phyloP scores from a whole-genome alignment of 257 asterid genomes.

The Nemophila menziesii region DNA sequence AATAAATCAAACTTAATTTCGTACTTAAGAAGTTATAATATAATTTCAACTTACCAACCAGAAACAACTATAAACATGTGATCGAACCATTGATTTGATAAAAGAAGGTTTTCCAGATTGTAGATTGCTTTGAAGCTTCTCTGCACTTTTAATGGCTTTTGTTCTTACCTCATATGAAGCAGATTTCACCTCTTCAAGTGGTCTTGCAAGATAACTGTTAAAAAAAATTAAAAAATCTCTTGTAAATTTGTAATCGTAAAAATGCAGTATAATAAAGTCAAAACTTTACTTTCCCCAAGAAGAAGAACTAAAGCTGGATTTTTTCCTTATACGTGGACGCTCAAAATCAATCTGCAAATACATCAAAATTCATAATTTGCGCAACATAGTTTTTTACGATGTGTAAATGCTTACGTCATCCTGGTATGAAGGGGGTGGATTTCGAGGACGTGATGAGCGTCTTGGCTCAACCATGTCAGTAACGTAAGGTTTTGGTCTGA shows the following conservation, averaged over 20 bases:
- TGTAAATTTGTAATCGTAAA: neutral
- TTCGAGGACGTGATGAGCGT: conserved; percentile 75
- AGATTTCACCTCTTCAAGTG: conserved; percentile 58
- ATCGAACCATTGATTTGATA: conserved; percentile 74
- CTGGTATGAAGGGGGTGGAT: conserved; percentile 43
- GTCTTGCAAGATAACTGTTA: conserved; percentile 71
- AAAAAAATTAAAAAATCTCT: conserved; percentile 9
- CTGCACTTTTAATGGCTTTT: conserved; percentile 45
- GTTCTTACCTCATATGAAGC: conserved; percentile 53
- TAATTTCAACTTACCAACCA: conserved; percentile 64
- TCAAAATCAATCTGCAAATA: conserved; percentile 38
- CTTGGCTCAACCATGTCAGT: conserved; percentile 50
- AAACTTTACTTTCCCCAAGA: conserved; percentile 59
- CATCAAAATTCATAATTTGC: neutral
- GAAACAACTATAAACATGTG: conserved; percentile 93
- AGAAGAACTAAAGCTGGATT: conserved; percentile 43
- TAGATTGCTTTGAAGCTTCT: conserved; percentile 54
- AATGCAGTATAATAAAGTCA: neutral
- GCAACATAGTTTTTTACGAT: neutral
- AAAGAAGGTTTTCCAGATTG: conserved; percentile 50
- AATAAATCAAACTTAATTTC: neutral
- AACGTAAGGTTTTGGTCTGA: conserved; percentile 20
- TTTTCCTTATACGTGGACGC: conserved; percentile 35
- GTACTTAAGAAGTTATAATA: conserved; percentile 2
- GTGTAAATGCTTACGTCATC: conserved; percentile 51